Evolutionary conservation across 352 stramenopile genomes (phyloP).

Genomic region (Phytophthora sp.): DNA sequence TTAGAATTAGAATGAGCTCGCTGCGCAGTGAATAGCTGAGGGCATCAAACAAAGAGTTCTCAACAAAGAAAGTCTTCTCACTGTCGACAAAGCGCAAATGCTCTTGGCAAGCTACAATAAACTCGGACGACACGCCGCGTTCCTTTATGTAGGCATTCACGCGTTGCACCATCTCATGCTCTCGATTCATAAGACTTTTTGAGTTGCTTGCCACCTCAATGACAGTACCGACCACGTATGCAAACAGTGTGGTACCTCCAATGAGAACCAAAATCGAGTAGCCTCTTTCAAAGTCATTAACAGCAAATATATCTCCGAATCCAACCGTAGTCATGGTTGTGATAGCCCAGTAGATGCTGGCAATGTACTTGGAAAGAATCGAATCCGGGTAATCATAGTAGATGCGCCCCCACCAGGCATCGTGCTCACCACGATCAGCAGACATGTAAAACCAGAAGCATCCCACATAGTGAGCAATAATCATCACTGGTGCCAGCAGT

Average conservation of each 20-base stretch:
- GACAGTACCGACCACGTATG: slow-evolving; percentile 82
- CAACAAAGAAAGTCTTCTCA: slow-evolving; percentile 76
- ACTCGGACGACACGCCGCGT: slow-evolving; percentile 71
- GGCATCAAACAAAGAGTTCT: slow-evolving; percentile 65
- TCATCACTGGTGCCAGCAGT: slow-evolving; percentile 65
- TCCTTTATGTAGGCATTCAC: slow-evolving; percentile 86
- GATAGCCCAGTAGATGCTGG: slow-evolving; percentile 85
- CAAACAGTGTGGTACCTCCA: slow-evolving; percentile 80
- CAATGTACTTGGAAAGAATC: slow-evolving; percentile 73
- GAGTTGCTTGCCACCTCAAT: slow-evolving; percentile 85
- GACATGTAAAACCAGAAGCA: slow-evolving; percentile 89
- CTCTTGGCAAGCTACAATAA: slow-evolving; percentile 72
- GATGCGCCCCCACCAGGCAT: slow-evolving; percentile 62
- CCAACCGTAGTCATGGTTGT: slow-evolving; percentile 89
- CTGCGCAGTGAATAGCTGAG: slow-evolving; percentile 70
- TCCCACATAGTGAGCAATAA: slow-evolving; percentile 81
- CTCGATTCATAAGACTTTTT: slow-evolving; percentile 76
- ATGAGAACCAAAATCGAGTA: slow-evolving; percentile 89
- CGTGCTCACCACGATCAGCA: slow-evolving; percentile 36
- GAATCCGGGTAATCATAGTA: slow-evolving; percentile 67
- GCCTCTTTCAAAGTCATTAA: slow-evolving; percentile 74
- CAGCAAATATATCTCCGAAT: slow-evolving; percentile 83
- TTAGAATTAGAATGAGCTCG: slow-evolving; percentile 74
- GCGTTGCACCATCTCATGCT: slow-evolving; percentile 72
- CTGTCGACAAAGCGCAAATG: slow-evolving; percentile 73